phyloP scores from a whole-genome alignment of 306 rosid genomes.

The Vigna reflexopilosa region DNA sequence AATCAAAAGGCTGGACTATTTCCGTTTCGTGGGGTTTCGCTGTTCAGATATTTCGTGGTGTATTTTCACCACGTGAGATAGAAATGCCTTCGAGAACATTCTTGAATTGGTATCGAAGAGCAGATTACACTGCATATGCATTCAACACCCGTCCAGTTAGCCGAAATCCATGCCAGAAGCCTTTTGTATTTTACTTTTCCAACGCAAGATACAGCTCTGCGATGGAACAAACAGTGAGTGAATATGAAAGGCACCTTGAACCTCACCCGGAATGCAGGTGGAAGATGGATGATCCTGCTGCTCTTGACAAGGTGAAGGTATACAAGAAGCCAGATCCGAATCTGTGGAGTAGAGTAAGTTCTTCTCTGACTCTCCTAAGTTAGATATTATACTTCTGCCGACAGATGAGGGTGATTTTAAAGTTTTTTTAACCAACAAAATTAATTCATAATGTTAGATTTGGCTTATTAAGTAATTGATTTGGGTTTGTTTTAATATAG shows the following conservation, averaged over 20 bases:
- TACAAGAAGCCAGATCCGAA: conserved; percentile 80
- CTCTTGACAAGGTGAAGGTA: conserved; percentile 63
- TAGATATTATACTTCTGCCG: background rate
- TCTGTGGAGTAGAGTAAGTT: conserved; percentile 91
- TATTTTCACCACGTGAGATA: conserved; percentile 87
- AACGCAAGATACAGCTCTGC: conserved; percentile 53
- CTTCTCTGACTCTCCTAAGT: conserved; percentile 4
- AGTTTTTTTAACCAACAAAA: background rate
- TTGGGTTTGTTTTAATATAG: conserved; percentile 48
- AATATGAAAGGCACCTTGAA: conserved; percentile 67
- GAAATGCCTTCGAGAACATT: conserved; percentile 99
- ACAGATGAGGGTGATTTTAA: conserved; percentile 5
- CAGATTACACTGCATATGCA: conserved; percentile 96
- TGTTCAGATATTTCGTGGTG: conserved; percentile 86
- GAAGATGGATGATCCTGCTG: conserved; percentile 80
- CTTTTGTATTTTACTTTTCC: conserved; percentile 83
- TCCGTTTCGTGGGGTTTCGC: conserved; percentile 97
- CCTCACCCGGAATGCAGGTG: conserved; percentile 85
- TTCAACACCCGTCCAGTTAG: conserved; percentile 96
- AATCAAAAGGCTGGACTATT: conserved; percentile 74
- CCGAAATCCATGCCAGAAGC: conserved; percentile 93
- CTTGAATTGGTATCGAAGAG: conserved; percentile 91
- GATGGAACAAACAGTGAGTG: conserved; percentile 59
- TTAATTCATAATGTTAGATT: background rate
- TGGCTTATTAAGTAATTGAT: background rate